phyloP scores from a whole-genome alignment of 2,329 filamentous ascomycete species.

The Trichoderma brevicompactum region DNA sequence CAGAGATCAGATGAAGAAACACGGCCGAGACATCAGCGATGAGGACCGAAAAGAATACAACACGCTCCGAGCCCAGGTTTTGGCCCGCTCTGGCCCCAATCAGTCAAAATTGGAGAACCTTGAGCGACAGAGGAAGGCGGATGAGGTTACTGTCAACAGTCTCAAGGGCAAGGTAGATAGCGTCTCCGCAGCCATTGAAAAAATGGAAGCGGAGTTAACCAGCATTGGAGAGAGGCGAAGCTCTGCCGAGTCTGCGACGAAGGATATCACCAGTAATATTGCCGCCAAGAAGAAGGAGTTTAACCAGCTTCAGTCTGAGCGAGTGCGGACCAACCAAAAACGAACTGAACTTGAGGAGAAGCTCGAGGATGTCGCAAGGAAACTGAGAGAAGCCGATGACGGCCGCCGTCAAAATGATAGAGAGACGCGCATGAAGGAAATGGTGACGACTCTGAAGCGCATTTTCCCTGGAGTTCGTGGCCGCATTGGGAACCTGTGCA shows the following conservation, averaged over 20 bases:
- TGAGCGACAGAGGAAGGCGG: conserved; percentile 85
- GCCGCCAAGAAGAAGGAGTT: conserved; percentile 88
- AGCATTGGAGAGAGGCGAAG: conserved; percentile 71
- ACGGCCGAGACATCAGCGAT: conserved; percentile 84
- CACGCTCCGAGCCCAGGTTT: conserved; percentile 79
- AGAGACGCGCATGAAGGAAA: conserved; percentile 78
- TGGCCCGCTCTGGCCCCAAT: conserved; percentile 78
- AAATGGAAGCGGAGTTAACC: conserved; percentile 71
- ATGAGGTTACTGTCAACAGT: conserved; percentile 87
- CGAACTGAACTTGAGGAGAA: conserved; percentile 92
- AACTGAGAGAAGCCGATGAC: conserved; percentile 83
- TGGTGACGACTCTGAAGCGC: conserved; percentile 82
- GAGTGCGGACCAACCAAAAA: conserved; percentile 77
- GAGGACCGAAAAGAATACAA: conserved; percentile 90
- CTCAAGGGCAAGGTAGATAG: conserved; percentile 86
- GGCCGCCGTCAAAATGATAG: conserved; percentile 83
- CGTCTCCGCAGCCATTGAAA: conserved; percentile 73
- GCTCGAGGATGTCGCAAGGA: conserved; percentile 76
- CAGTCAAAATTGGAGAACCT: conserved; percentile 84
- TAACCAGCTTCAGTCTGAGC: conserved; percentile 82
- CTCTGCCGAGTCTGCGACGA: conserved; percentile 64
- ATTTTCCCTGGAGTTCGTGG: conserved; percentile 92
- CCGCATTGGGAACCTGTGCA: conserved; percentile 87
- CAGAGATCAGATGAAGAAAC: conserved; percentile 80
- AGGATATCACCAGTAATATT: conserved; percentile 75